These are phyloP conservation scores for Dryadomyces quercus-mongolicae DNA, from an alignment of 2,329 filamentous ascomycete species.

Conservation along the genomic window DNA sequence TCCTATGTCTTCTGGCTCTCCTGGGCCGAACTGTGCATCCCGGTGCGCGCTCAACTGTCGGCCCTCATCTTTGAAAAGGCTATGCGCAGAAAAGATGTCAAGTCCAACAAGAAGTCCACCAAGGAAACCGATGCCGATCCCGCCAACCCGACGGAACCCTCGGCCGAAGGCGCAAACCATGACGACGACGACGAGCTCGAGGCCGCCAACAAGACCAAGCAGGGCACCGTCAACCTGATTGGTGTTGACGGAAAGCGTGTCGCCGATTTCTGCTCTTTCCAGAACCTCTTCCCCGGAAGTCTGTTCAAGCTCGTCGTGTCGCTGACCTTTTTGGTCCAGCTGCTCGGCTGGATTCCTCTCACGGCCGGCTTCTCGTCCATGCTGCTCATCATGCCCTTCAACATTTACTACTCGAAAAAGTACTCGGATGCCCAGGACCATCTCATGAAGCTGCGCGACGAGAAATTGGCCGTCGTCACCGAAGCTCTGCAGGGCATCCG, in stretches of 20 bases:
- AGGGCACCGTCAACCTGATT: conserved; percentile 66
- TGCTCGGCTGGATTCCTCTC: conserved; percentile 62
- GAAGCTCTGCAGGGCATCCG: conserved; percentile 69
- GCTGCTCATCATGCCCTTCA: conserved; percentile 53
- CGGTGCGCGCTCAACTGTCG: conserved; percentile 57
- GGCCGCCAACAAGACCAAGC: conserved; percentile 39
- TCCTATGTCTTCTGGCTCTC: conserved; percentile 56
- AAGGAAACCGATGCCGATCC: conserved; percentile 19
- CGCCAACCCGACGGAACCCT: conserved; percentile 15
- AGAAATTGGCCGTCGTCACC: conserved; percentile 63
- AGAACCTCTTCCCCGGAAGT: conserved; percentile 52
- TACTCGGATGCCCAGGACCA: conserved; percentile 54
- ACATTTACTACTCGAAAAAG: conserved; percentile 51
- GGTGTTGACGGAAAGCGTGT: conserved; percentile 64
- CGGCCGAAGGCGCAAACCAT: conserved; percentile 21
- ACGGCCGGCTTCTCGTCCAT: conserved; percentile 53
- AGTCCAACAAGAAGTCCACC: conserved; percentile 39
- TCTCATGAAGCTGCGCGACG: conserved; percentile 65
- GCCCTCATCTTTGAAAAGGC: conserved; percentile 67
- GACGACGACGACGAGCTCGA: conserved; percentile 36
- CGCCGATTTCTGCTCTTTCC: conserved; percentile 54
- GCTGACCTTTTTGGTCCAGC: conserved; percentile 50
- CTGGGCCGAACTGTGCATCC: conserved; percentile 49
- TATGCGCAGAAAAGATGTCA: conserved; percentile 65
- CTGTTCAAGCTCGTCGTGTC: conserved; percentile 53